A percentile compares a stretch with the other conserved stretches of the same genome.
Evolutionary conservation across 345 rosid species (phyloP).

Genomic region (Brassica juncea): DNA sequence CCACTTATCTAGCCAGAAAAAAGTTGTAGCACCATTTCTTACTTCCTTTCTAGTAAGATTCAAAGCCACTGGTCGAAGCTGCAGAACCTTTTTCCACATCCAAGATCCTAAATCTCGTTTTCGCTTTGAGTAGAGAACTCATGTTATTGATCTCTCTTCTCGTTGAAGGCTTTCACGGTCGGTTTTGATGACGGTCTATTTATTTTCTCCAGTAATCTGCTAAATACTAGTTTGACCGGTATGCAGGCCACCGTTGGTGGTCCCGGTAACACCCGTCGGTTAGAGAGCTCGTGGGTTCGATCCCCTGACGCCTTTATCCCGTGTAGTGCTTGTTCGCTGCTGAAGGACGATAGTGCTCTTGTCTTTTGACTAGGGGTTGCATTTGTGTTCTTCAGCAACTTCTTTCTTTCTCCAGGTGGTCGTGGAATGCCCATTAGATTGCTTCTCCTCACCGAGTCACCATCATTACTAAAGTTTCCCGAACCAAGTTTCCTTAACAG

Average conservation of each 20-base stretch:
- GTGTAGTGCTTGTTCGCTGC: conserved; percentile 49
- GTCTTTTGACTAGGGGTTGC: conserved; percentile 72
- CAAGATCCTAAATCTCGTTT: conserved; percentile 9
- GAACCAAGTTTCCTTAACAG: conserved; percentile 38
- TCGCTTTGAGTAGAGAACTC: background rate
- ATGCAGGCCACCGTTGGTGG: conserved; percentile 94
- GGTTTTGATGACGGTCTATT: conserved; percentile 85
- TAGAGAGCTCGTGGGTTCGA: conserved; percentile 58
- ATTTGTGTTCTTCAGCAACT: conserved; percentile 57
- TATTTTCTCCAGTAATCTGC: conserved; percentile 98
- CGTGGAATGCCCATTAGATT: conserved; percentile 41
- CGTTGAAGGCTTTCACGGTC: conserved; percentile 48
- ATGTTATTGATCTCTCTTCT: conserved; percentile 47
- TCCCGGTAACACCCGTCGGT: conserved; percentile 59
- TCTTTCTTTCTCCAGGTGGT: conserved; percentile 46
- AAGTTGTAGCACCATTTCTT: too few relatives aligned
- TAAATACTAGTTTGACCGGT: conserved; percentile 92
- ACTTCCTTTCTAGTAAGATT: too few relatives aligned
- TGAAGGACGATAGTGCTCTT: conserved; percentile 80
- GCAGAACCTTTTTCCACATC: too few relatives aligned
- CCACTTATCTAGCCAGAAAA: too few relatives aligned
- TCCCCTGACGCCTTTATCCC: conserved; percentile 42
- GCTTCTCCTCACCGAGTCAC: conserved; percentile 48
- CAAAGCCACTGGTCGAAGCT: too few relatives aligned
- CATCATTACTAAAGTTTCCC: conserved; percentile 48